Evolutionary conservation across 345 rosid genomes (phyloP), one percentile per base, ranked within the genome.

Genomic region (Arabis alpina): DNA sequence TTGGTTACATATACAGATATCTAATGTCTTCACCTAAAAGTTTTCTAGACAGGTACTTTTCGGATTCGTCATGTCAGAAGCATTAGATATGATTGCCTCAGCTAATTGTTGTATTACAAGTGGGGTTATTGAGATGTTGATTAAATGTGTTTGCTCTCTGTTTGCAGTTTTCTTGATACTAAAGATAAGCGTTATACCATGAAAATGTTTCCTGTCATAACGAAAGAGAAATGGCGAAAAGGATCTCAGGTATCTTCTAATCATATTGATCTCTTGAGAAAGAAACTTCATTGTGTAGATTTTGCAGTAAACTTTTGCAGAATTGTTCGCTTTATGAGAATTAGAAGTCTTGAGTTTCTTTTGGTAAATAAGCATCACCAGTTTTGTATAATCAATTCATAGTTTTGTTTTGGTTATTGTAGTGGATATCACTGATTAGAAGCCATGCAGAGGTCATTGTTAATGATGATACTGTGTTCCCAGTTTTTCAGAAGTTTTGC

Each of bases 391-490:
- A 49, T 49, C 66, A n/a, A 36, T 27, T 24, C 32, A 27, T 59
- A 16, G 3, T 34, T 41, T n/a, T n/a, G n/a, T 8, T 51, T 7
- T 23, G 37, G 24, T 47, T 11, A 66, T 80, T 80, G 70, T 82
- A 93, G 98, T 91, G 98, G 98, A 81, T 93, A 13, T 64, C 94
- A 64, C 69, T 91, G 71, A 49, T 87, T 53, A 85, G 97, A 60
- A 85, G 85, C 50, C 96, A 91, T 72, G 97, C 91, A 28, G 85
- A 87, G 73, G 83, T 84, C 14, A 67, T 93, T 53, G 90, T 83
- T 44, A 85, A 85, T 68, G 98, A 91, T 80, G 86, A 85, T 57
- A 73, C 75, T 48, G 80, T 88, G 53, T 84, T 86, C 71, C 80
- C 87, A 8, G 82, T 83, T 62, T 93, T 89, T 69, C 80, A 82